Base-by-base conservation (phyloP, 768 basidiomycete species). In the Collybia sordida region DNA sequence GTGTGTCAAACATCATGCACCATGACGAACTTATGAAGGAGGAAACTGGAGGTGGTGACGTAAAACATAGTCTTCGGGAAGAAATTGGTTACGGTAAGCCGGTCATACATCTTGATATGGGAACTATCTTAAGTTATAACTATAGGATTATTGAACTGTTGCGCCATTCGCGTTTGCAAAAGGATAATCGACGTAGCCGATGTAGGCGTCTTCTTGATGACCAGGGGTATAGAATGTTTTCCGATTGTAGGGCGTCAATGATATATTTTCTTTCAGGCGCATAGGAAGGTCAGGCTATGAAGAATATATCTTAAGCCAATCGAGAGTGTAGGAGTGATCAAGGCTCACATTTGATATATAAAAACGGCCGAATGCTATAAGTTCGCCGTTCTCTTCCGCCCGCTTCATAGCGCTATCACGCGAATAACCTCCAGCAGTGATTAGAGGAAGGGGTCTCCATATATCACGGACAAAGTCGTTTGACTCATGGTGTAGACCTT, bases 211-310 rank as follows among this genome's bases (percentile, higher is more conserved):
- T 51, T 17, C 39, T 37, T 18, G 47, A 37, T 62, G 63, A n/a
- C 50, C 61, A 9, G 60, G 50, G 1, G 46, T 41, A 53, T 71
- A 73, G 50, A 71, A 74, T 9, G 69, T 71, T 24, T 53, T 47
- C 12, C 64, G 45, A 24, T 74, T 57, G 27, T 62, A 64, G 17
- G 54, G 42, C 17, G 56, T 65, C 14, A 69, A 51, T 0, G 67
- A 59, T 2, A 72, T 49, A 28, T 69, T 52, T 34, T 66, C 49
- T 51, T 61, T 51, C 21, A 74, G 41, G 6, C 72, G 63, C 14
- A 55, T 36, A 0, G 67, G 68, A 2, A 77, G 62, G 52, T 75
- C 73, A 7, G 74, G 74, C 72, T 75, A 49, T 38, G 15, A 35
- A 40, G 19, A n/a, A 6, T 31, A 25, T 5, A 11, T 17, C 9